Base-by-base conservation (phyloP, 768 basidiomycete species). In the Sistotremastrum niveocremeum region DNA sequence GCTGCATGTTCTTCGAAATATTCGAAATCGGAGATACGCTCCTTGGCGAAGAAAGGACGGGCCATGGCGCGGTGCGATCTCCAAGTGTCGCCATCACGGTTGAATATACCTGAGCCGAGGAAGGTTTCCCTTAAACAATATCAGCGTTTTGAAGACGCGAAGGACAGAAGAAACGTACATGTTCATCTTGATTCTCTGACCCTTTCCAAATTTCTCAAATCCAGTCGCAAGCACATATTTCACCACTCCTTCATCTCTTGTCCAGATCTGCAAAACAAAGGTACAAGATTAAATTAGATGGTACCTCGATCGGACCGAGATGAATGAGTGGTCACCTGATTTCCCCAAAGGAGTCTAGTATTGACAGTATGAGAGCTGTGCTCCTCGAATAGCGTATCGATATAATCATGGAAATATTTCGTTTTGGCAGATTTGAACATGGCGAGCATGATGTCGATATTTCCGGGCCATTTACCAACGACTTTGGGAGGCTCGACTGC, bases 101-200 rank as follows among this genome's bases (percentile, higher is more conserved):
- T 84, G 60, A 86, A 86, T 36, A 86, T 84, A 2, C 83, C 81
- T 50, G 73, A 66, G 3, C 84, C 84, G n/a, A 85, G 65, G 56
- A 83, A 79, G 7, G 66, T 66, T 48, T 69, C 67, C 52, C 67
- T 68, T 51, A 0, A 33, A 46, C 28, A 46, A 37, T 1, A 37
- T 58, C 45, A 56, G 55, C 30, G 42, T 34, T n/a, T 32, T 12
- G 38, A 55, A 51, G n/a, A n/a, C 40, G 33, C 40, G 12, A 7
- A 11, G 12, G 10, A 34, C 10, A 32, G 9, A 38, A 47, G 35
- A 9, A 11, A 61, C 78, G 50, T 48, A 81, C 81, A 81, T 66
- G 55, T 79, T 65, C 59, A 82, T 79, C 51, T 79, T 77, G 56
- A 81, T 77, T 10, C 66, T 61, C 32, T 62, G 57, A 5, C 83